Base-by-base conservation (phyloP, 441 rosid species). In the Pelargonium myrrhifolium region DNA sequence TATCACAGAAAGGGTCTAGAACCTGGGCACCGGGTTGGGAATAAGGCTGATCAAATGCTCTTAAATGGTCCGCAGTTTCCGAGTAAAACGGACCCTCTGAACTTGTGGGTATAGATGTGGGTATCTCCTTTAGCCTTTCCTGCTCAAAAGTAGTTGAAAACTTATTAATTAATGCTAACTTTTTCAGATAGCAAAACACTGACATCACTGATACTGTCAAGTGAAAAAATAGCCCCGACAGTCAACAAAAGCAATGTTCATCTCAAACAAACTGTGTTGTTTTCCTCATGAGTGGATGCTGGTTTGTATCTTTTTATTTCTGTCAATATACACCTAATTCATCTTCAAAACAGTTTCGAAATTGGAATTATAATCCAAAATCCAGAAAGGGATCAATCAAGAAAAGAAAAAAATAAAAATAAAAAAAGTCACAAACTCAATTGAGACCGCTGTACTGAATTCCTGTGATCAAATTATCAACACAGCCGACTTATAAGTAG, bases 71-170 rank as follows among this genome's bases (percentile, higher is more conserved):
- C n/a, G 69, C 77, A n/a, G 79, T 62, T 51, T 81, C 82, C 12
- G 87, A 53, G 77, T 79, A 83, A 74, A 84, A 80, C 20, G 76
- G 85, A 68, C 81, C 67, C 39, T 76, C 87, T 14, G 89, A 77
- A 72, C 82, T 72, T 4, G 85, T 68, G 0, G 83, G 68, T 2
- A 82, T 65, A 0, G 91, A 78, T 14, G 81, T 79, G 2, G 99
- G 96, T 75, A 87, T 85, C 85, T 91, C 97, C 77, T 80, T 84
- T 26, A 89, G 80, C 86, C 92, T 83, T 61, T 88, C 97, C 99
- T 91, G 89, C 74, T 65, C 21, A 35, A 49, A 40, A 69, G n/a
- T 18, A 43, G 37, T 49, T 39, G 9, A 51, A 64, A 62, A 24
- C 14, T 56, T 56, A 56, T 56, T 24, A 56, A 20, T 56, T 12